Base-by-base conservation (phyloP, 495 filamentous ascomycete species). In the Aspergillus carlsbadensis region DNA sequence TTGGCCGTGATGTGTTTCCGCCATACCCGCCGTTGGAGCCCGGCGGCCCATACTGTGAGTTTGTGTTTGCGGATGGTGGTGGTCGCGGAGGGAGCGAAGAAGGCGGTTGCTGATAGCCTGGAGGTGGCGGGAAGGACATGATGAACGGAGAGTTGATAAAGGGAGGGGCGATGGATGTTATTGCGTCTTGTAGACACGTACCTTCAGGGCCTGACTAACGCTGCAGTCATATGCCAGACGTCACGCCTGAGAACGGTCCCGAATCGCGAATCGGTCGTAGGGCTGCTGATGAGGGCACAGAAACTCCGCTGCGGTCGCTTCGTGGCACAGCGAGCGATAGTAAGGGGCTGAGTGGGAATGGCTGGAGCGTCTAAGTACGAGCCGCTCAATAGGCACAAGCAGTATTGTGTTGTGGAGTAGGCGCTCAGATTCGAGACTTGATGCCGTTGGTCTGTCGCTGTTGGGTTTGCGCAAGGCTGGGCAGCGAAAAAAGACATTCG, bases 71-170 rank as follows among this genome's bases (percentile, higher is more conserved):
- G 33, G 87, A 74, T 26, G 86, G 84, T 15, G 92, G 91, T 26
- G 92, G 92, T 24, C 91, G 88, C 45, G 92, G 85, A 45, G 92
- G 92, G 34, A 97, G 87, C 48, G 87, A 88, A 21, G 89, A 83
- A 50, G 77, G 85, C 49, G 75, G 79, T 75, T 80, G 81, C 63
- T 80, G 83, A 65, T 88, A 82, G 87, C 91, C 90, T 88, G 91
- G 89, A 86, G 90, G 90, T 65, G 89, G 89, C 66, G 90, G 88
- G 81, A 91, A 92, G 73, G 91, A 87, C 92, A 96, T 95, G 87
- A 88, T 92, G 88, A 92, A 92, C 76, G 84, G 81, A 72, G 75
- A 53, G 79, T 78, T 75, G 59, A 59, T 71, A 70, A 61, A 57
- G 15, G 41, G 56, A 62, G 56, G 64, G 58, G 67, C 55, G 62